Base-by-base conservation (phyloP, 768 basidiomycete genomes). In the Baorangia bicolor region DNA sequence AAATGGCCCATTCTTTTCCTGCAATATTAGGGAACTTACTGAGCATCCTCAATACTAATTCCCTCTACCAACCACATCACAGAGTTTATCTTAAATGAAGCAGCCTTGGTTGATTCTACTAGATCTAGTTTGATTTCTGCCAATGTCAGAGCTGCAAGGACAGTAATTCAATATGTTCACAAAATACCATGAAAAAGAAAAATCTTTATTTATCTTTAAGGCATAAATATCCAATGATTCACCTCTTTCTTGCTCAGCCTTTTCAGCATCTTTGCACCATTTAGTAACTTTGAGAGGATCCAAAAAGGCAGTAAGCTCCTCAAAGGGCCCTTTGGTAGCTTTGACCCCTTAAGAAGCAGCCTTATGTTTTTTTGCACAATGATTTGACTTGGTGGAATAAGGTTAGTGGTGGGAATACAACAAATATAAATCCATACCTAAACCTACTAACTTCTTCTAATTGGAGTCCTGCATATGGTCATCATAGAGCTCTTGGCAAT, bases 401-500 rank as follows among this genome's bases (percentile, higher is more conserved):
- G n/a, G n/a, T n/a, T n/a, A n/a, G n/a, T n/a, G n/a, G n/a, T n/a
- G n/a, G n/a, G n/a, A n/a, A n/a, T n/a, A n/a, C n/a, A n/a, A n/a
- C n/a, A n/a, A n/a, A n/a, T n/a, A n/a, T n/a, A n/a, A n/a, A n/a
- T n/a, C n/a, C n/a, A n/a, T n/a, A n/a, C n/a, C n/a, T n/a, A n/a
- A n/a, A n/a, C 35, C 44, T 14, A 47, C 49, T 2, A 52, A 2
- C 16, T 52, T 55, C 2, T 52, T 55, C 33, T 49, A 55, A 7
- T 55, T 55, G 0, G 49, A 55, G 12, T 55, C 49, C 2, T 27
- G 16, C 31, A 55, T 55, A 25, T 55, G 49, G 20, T 53, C 41
- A 42, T 50, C 39, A 43, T 43, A 55, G 0, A 69, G 38, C 46
- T 76, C 73, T 3, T 64, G 52, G 0, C 62, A 10, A 18, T 73